Evolutionary conservation across 139 green algal species (phyloP), one percentile per base, ranked within the genome.

Genomic region (Haematococcus lacustris): DNA sequence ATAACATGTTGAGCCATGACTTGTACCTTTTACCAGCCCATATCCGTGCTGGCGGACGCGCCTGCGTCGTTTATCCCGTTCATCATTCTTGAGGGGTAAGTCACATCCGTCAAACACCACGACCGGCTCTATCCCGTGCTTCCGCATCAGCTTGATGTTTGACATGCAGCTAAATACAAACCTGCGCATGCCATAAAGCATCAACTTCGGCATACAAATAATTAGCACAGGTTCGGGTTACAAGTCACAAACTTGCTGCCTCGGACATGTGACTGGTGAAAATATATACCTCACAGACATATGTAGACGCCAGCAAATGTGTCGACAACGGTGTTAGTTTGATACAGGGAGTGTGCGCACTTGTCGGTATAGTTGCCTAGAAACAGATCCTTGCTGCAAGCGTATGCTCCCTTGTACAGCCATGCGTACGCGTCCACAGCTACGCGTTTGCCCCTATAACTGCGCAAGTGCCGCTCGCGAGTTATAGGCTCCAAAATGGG

Each of bases 361-460:
- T 81, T 94, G 51, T 91, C 83, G 0, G 89, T 95, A 39, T 80
- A 87, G 1, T 68, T 74, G 28, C 88, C 90, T 71, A 94, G 81
- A 57, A 88, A 92, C 2, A 99, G 80, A 75, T 98, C 95, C 26
- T 79, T 67, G 51, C 80, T 82, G 83, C 95, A 98, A 51, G 76
- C 82, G 73, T 97, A 97, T 0, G 91, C 88, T 1, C 87, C 95
- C 64, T 89, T 91, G 79, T 99, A 93, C 38, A 99, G 81, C 91
- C 96, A 97, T 40, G 79, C 88, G 79, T 97, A 98, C 1, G 88
- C 92, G 73, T 99, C 95, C 4, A 99, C 80, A 6, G 94, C 94
- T 0, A 91, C 91, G n/a, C 74, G 83, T 38, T 92, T 73, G 1
- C 94, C 93, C 0, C 32, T 37, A 70, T 95, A 97, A 9, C 88